Base-by-base conservation (phyloP, 768 basidiomycete genomes). In the Ramaria sp. region DNA sequence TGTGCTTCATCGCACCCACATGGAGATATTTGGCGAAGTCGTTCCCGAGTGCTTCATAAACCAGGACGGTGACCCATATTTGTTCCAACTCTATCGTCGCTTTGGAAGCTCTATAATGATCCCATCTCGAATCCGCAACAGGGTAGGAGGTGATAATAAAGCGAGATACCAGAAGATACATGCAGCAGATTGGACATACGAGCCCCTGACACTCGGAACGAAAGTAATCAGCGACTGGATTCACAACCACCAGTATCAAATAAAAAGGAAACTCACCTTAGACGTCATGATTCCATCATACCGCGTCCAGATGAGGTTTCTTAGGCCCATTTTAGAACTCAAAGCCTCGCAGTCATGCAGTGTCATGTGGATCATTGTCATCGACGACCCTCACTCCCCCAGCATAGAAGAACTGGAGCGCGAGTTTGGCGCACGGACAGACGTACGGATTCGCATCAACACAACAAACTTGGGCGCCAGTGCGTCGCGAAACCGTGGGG, bases 11-110 rank as follows among this genome's bases (percentile, higher is more conserved):
- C 71, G 73, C 24, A 74, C 66, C 0, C 81, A 82, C 59, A 65
- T 82, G 62, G 73, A 79, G 28, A 74, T 79, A 42, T 82, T 82
- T 58, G 77, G 78, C 4, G 62, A 70, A 10, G 67, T 81, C 22
- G 61, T 82, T 13, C 79, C 80, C 0, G 66, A 74, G 13, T 58
- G 65, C 22, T 82, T 81, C 61, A 62, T 78, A 41, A 80, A 81
- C 57, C 80, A 82, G 61, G 80, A 81, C 47, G 78, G 77, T 0
- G 76, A 80, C 50, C 76, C 78, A 0, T 82, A 72, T 63, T 61
- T 82, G 1, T 82, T 70, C 62, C 81, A 81, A 62, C 70, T 82
- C 3, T 82, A 82, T 60, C 73, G 80, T 10, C 73, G 77, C 5
- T 82, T 75, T 71, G 73, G 70, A 8, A 74, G 73, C 47, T 74